Evolutionary conservation across 1,284 basidiomycete species (phyloP).

Genomic region (Leccinum pachyderme): DNA sequence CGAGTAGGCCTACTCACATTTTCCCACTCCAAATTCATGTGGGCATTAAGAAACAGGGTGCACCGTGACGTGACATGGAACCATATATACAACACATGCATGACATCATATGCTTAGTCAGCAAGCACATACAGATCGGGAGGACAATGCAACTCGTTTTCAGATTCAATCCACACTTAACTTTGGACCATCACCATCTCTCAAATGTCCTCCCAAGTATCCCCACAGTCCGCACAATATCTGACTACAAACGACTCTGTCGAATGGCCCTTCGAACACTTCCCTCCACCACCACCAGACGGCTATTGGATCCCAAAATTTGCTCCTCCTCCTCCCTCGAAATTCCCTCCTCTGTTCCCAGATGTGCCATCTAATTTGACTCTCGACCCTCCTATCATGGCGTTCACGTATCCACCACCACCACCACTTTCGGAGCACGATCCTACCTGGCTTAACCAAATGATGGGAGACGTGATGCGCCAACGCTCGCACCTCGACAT

Average conservation of each 20-base stretch:
- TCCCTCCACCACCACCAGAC: conserved; percentile 28
- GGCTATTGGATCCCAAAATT: conserved; percentile 24
- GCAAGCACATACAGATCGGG: neutral
- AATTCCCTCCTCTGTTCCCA: conserved; percentile 18
- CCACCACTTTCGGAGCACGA: conserved; percentile 22
- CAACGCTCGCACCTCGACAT: conserved; percentile 25
- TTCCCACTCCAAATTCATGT: conserved; percentile 11
- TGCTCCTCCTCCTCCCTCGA: conserved; percentile 18
- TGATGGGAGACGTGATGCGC: conserved; percentile 26
- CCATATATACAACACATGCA: neutral
- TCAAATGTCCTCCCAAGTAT: conserved; percentile 8
- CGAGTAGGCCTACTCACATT: neutral
- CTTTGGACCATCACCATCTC: neutral
- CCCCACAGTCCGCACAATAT: neutral
- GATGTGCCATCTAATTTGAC: conserved; percentile 9
- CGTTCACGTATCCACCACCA: conserved; percentile 26
- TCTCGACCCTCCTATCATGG: conserved; percentile 28
- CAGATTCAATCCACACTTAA: neutral
- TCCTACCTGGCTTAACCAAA: conserved; percentile 26
- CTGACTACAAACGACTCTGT: neutral
- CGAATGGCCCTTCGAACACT: conserved; percentile 29
- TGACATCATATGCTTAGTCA: neutral
- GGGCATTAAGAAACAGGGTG: neutral
- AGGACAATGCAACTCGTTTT: neutral
- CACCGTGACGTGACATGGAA: neutral